Evolutionary conservation across 257 asterid species (phyloP).

Genomic region (Solanum paucissectum): DNA sequence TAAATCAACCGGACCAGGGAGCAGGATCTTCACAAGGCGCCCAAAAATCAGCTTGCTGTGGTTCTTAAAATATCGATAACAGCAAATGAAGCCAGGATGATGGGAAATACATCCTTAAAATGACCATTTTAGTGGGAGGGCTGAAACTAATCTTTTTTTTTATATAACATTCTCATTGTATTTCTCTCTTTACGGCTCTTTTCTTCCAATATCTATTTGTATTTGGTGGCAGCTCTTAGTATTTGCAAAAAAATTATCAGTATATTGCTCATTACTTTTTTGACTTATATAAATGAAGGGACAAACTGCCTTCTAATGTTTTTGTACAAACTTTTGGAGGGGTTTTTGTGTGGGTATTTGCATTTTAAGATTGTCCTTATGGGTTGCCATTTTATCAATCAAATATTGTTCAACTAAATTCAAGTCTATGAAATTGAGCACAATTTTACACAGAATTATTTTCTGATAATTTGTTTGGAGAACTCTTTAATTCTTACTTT

Average conservation of each 20-base stretch:
- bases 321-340: neutral
- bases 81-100: constrained; percentile 15
- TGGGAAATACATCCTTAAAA: constrained; percentile 8
- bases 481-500: too few species aligned
- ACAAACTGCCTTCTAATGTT: neutral
- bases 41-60: constrained; percentile 80
- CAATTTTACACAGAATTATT: neutral
- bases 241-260: constrained; percentile 3
- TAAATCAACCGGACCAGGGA: constrained; percentile 56
- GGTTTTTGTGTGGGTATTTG: neutral
- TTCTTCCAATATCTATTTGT: constrained; percentile 23
- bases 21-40: constrained; percentile 48
- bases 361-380: neutral
- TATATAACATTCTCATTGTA: constrained; percentile 21
- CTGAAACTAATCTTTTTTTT: constrained; percentile 24
- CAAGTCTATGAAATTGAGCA: neutral
- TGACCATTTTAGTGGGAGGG: constrained; percentile 23
- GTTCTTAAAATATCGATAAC: constrained; percentile 31
- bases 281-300: neutral
- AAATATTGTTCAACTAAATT: neutral
- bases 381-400: neutral
- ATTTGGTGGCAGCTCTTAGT: constrained; percentile 24
- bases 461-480: too few species aligned
- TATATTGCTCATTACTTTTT: neutral
- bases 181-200: constrained; percentile 27